Evolutionary conservation across 2,329 filamentous ascomycete genomes (phyloP), one percentile per base, ranked within the genome.

Genomic region (Diaporthe sp.): DNA sequence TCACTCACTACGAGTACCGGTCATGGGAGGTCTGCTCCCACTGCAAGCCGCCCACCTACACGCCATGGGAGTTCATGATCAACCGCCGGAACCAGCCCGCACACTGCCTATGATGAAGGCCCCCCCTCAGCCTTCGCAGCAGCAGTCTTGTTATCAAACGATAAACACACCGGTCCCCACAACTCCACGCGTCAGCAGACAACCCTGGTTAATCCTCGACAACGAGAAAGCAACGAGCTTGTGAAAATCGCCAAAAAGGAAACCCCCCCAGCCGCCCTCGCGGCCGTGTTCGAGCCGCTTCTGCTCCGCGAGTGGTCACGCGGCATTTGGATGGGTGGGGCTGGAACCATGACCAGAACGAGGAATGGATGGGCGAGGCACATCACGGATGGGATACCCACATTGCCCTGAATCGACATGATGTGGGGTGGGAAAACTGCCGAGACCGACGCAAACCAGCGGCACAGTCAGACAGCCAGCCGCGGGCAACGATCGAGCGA

Each of bases 1-100:
- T 87, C 55, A 85, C 86, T 53, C 86, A 85, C 82, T 86, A 86
- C 75, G 85, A 87, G 78, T 87, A 86, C 79, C 85, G 85, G 85
- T 86, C 76, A 77, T 84, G 87, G 77, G 85, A 87, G 77, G 85
- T 86, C 74, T 87, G 85, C 78, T 84, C 83, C 67, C 82, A 84
- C 79, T 85, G 84, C 80, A 84, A 82, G 74, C 84, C 84, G 4
- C 82, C 82, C 57, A 79, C 80, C 25, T 80, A 81, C 39, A 81
- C 83, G 17, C 78, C 81, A 1, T 85, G 84, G 84, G 82, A 84
- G 75, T 82, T 82, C 77, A 79, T 84, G 74, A 84, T 84, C 79
- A 82, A 81, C 78, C 83, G 82, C 77, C 79, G 81, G 77, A 82
- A 80, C 77, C 78, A 81, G 73, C 76, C 75, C 28, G 75, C 75